Evolutionary conservation across 2,329 filamentous ascomycete genomes (phyloP), one percentile per base, ranked within the genome.

Genomic region (Sporothrix brasiliensis): DNA sequence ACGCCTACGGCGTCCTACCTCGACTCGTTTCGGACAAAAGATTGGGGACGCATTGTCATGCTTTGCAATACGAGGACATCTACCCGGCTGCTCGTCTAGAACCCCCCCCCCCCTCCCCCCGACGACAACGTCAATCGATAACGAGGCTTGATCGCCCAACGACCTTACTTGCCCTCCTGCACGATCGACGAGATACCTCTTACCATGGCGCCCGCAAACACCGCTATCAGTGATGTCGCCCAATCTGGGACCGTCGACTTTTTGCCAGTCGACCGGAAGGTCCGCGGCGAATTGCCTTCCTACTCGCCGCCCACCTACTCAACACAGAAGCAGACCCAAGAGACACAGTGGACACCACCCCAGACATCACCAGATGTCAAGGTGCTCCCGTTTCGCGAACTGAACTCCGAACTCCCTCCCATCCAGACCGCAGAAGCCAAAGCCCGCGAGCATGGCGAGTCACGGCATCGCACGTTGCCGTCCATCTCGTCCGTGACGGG

Each of bases 401-500:
- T 27, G 49, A 30, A 50, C 39, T 47, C 44, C 10, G 47, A 60
- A 7, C 49, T 34, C 1, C 50, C 19, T n/a, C 24, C 58, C 39
- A 63, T 63, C 13, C 58, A 63, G 58, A 63, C 41, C 58, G 21
- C 39, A 27, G 34, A 63, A 44, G 56, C 34, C 34, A 34, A 34
- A 34, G 34, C 11, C 58, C 58, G 58, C n/a, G 58, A 63, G 11
- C 41, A 63, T 47, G 39, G 39, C n/a, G 58, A 69, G 60, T 41
- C 41, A 56, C 50, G 50, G 44, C 68, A 65, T n/a, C 65, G 49
- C 24, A 77, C 54, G 44, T 76, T 78, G 47, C 75, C 76, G 49
- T 71, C 75, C 0, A 76, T 76, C 66, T 75, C 76, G 52, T 54
- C 63, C 6, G 68, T 68, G 3, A 54, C 60, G 14, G 44, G 49